phyloP scores from a whole-genome alignment of 768 basidiomycete genomes.

The Mycena galericulata region DNA sequence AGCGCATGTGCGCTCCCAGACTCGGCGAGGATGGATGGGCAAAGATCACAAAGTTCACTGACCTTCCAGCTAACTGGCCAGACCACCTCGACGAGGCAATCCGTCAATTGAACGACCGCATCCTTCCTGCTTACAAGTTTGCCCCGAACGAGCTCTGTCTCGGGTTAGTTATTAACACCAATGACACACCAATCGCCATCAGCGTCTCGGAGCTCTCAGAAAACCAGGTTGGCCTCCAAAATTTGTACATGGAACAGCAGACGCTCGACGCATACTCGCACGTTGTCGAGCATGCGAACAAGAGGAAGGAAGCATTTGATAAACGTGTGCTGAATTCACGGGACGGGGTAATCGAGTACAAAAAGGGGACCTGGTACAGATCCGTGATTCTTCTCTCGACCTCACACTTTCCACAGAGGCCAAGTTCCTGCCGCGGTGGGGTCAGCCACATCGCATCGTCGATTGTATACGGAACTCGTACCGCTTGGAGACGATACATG shows the following conservation, averaged over 20 bases:
- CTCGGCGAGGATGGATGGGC: conserved; percentile 33
- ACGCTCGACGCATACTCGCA: conserved; percentile 34
- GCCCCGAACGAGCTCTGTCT: conserved; percentile 3
- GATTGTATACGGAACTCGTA: conserved; percentile 38
- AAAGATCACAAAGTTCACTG: conserved; percentile 7
- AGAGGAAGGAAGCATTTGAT: conserved; percentile 44
- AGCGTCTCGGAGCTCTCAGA: background rate
- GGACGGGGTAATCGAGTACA: conserved; percentile 39
- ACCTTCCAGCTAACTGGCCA: conserved; percentile 39
- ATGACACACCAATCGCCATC: background rate
- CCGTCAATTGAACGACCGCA: conserved; percentile 8
- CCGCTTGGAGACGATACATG: conserved; percentile 36
- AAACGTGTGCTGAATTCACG: conserved; percentile 24
- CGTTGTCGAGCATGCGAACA: conserved; percentile 37
- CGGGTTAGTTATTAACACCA: conserved; percentile 17
- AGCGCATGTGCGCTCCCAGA: conserved; percentile 38
- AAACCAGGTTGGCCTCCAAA: conserved; percentile 6
- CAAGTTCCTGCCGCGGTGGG: conserved; percentile 49
- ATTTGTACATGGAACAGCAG: conserved; percentile 35
- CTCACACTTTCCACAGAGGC: conserved; percentile 41
- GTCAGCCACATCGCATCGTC: conserved; percentile 36
- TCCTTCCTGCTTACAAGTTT: conserved; percentile 10
- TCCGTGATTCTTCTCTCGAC: conserved; percentile 41
- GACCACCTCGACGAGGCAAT: conserved; percentile 39
- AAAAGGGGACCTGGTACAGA: conserved; percentile 47